Evolutionary conservation across 176 grass and related monocot genomes (phyloP).

Genomic region (Phoenix dactylifera): DNA sequence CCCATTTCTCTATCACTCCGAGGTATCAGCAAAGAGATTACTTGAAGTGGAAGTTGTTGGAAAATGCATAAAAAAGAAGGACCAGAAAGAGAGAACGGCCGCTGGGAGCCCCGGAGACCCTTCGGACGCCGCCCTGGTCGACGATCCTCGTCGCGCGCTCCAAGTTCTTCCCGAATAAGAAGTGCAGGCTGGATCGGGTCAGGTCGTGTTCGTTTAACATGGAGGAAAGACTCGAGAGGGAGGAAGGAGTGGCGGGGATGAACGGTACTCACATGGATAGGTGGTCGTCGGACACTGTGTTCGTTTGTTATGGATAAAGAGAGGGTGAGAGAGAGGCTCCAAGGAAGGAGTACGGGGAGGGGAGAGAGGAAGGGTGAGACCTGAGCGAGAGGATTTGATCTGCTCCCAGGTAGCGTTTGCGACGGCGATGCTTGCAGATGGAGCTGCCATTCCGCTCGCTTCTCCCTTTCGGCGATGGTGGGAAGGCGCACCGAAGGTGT

Average conservation of each 20-base stretch:
- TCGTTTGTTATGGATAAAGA: background rate
- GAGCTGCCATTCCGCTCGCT: background rate
- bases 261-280: conserved; percentile 46
- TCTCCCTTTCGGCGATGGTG: too few species aligned
- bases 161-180: conserved; percentile 91
- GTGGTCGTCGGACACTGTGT: conserved; percentile 57
- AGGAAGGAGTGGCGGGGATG: background rate
- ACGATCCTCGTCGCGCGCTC: conserved; percentile 76
- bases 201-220: background rate
- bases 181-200: conserved; percentile 37
- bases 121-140: conserved; percentile 68
- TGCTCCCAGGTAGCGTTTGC: conserved; percentile 50
- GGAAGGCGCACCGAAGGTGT: too few species aligned
- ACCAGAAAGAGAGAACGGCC: conserved; percentile 83
- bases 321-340: background rate
- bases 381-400: conserved; percentile 49
- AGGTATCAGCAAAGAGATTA: background rate
- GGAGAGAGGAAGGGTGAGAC: background rate
- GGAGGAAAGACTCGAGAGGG: background rate
- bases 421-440: conserved; percentile 25
- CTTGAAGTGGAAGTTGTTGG: too few species aligned
- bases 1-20: background rate
- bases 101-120: conserved; percentile 57
- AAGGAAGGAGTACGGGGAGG: background rate
- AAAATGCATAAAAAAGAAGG: background rate